These are phyloP conservation scores for Echium plantagineum DNA, from an alignment of 257 asterid species.

Conservation along the genomic window DNA sequence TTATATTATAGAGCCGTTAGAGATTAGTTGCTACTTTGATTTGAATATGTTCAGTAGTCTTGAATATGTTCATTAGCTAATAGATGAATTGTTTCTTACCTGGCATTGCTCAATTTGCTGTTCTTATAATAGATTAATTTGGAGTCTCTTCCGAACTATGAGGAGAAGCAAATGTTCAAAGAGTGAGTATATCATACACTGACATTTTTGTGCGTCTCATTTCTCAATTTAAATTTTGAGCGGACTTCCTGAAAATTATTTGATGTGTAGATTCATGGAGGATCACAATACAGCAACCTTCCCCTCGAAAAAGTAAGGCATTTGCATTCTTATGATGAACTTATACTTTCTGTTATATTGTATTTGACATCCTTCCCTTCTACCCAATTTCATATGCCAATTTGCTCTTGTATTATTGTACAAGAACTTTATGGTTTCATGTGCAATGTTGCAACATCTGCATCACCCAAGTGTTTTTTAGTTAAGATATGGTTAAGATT, in stretches of 20 bases:
- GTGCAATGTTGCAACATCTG: too few relatives aligned
- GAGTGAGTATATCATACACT: slow-evolving; percentile 33
- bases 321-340: slow-evolving; percentile 9
- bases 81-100: background rate
- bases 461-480: too few relatives aligned
- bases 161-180: slow-evolving; percentile 91
- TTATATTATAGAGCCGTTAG: background rate
- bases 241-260: slow-evolving; percentile 3
- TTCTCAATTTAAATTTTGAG: too few relatives aligned
- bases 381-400: background rate
- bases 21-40: background rate
- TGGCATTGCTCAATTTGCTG: slow-evolving; percentile 3
- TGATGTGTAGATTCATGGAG: slow-evolving; percentile 80
- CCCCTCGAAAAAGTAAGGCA: slow-evolving; percentile 83
- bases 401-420: too few relatives aligned
- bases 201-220: background rate
- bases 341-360: background rate
- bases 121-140: slow-evolving; percentile 55
- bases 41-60: background rate
- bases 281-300: slow-evolving; percentile 98
- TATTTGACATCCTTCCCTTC: background rate
- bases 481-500: too few relatives aligned
- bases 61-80: background rate
- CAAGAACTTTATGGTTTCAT: too few relatives aligned
- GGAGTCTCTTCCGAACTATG: slow-evolving; percentile 93